Base-by-base conservation (phyloP, 2,329 filamentous ascomycete species). In the Phaeosphaeriaceae sp. region DNA sequence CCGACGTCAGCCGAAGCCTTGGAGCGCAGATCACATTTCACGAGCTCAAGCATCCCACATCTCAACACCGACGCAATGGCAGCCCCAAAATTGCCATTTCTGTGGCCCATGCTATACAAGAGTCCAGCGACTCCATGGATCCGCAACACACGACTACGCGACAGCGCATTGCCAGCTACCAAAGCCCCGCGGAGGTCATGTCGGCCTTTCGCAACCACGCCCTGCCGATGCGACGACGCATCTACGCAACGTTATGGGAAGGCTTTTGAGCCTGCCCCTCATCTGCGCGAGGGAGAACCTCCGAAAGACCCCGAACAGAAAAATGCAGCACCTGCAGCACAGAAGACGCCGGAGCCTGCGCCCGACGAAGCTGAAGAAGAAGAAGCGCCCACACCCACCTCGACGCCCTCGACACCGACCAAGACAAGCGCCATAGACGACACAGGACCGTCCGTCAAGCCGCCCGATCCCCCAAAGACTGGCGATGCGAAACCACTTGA, bases 61-160 rank as follows among this genome's bases (percentile, higher is more conserved):
- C 24, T 50, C 50, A 47, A 52, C 51, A 42, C 53, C 51, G 11
- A 51, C 57, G 64, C 51, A 17, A 82, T 82, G 80, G 76, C 80
- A 19, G 68, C 76, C 46, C 80, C 80, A 15, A 77, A 78, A 45
- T 67, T 83, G 47, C 78, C 79, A 24, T 82, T 82, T 63, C 72
- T 83, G 44, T 83, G 80, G 77, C 81, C 81, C 1, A 76, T 79
- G 67, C 71, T 83, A 47, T 81, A 76, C 51, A 76, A 74, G 48
- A 69, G 78, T 1, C 61, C 70, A 7, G 66, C 61, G 25, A 22
- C 68, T 7, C 47, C 64, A 9, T 65, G 71, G 64, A 52, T 63
- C 53, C 44, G 68, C 66, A 17, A 63, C 51, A 50, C 55, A 20
- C 45, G 48, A 53, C n/a, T 44, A n/a, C 58, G 46, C 21, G 54